Conservation (phyloP, 805 yeast genomes). For the Brettanomyces custersianus region DNA sequence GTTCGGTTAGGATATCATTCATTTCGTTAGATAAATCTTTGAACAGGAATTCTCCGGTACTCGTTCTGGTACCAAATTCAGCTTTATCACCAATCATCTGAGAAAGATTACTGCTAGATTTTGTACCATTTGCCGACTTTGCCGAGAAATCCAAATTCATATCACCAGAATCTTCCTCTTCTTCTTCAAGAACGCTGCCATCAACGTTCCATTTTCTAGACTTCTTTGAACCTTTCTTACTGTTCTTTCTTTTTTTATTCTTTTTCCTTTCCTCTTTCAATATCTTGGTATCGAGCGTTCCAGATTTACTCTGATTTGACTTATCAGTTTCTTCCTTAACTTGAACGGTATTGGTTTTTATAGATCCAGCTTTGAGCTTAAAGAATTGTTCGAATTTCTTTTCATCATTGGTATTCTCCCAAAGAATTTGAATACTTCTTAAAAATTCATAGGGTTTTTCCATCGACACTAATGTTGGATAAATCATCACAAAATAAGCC, state of each 20-base stretch:
- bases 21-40: conserved; percentile 52
- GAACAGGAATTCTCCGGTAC: conserved; percentile 55
- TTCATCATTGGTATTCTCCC: conserved; percentile 17
- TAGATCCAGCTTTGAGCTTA: conserved; percentile 25
- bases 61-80: conserved; percentile 33
- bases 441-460: conserved; percentile 22
- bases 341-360: conserved; percentile 3
- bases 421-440: conserved; percentile 16
- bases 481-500: conserved; percentile 34
- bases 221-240: conserved; percentile 24
- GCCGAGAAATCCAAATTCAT: conserved; percentile 46
- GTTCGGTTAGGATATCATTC: conserved; percentile 27
- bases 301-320: conserved; percentile 10
- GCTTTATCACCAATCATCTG: conserved; percentile 31
- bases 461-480: conserved; percentile 28
- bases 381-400: conserved; percentile 32
- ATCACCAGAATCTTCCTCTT: conserved; percentile 25
- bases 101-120: conserved; percentile 18
- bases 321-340: conserved; percentile 55
- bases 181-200: conserved; percentile 43
- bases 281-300: conserved; percentile 6
- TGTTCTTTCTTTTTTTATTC: conserved; percentile 3
- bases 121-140: conserved; percentile 8
- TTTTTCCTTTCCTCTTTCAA: conserved; percentile 4
- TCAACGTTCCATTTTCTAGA: conserved; percentile 61